Conservation (phyloP, 2,329 filamentous ascomycete species). For the Oidium heveae region DNA sequence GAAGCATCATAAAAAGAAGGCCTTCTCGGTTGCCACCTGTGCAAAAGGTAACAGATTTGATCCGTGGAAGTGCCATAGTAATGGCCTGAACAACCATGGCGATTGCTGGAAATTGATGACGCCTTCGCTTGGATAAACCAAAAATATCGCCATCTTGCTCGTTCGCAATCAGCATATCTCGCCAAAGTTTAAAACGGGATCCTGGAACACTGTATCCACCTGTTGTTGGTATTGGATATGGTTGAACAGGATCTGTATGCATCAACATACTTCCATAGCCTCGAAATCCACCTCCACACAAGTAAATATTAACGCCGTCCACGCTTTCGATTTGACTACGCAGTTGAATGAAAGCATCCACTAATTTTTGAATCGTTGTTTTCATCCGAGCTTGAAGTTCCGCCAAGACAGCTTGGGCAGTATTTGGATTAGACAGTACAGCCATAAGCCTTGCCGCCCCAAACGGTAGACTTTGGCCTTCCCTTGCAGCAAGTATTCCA, state of each 20-base stretch:
- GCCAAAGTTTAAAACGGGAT: conserved; percentile 29
- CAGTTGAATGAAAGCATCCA: conserved; percentile 25
- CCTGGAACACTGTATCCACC: conserved; percentile 49
- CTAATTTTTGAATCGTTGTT: conserved; percentile 30
- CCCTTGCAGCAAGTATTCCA: conserved; percentile 25
- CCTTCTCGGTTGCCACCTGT: conserved; percentile 75
- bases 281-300: conserved; percentile 74
- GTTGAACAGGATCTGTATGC: conserved; percentile 44
- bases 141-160: conserved; percentile 33
- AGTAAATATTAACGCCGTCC: conserved; percentile 43
- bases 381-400: conserved; percentile 28
- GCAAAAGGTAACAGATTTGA: conserved; percentile 58
- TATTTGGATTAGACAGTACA: conserved; percentile 20
- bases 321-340: conserved; percentile 16
- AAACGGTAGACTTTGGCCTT: conserved; percentile 32
- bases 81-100: conserved; percentile 57
- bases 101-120: conserved; percentile 64
- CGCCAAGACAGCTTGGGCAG: conserved; percentile 18
- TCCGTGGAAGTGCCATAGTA: conserved; percentile 38
- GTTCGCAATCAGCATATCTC: conserved; percentile 26
- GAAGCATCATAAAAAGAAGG: conserved; percentile 47
- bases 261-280: conserved; percentile 82
- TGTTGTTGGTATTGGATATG: conserved; percentile 65
- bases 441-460: conserved; percentile 31
- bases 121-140: conserved; percentile 56